These are phyloP conservation scores for Grifola frondosa DNA, from an alignment of 1,284 basidiomycete species.

Conservation along the genomic window DNA sequence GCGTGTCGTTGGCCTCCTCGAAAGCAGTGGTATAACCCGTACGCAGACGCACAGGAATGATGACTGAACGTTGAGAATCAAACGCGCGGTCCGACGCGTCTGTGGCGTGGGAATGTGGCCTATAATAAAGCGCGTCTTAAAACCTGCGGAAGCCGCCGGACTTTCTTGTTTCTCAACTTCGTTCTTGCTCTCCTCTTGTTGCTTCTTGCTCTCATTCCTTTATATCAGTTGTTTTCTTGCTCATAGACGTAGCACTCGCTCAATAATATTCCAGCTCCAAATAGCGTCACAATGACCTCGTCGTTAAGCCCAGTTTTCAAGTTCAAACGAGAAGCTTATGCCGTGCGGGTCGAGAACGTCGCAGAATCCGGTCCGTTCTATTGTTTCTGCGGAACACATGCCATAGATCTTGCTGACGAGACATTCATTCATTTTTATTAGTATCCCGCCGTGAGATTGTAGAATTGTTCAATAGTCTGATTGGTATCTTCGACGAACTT, in stretches of 20 bases:
- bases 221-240: conserved; percentile 15
- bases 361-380: conserved; percentile 37
- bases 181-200: conserved; percentile 19
- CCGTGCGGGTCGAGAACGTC: conserved; percentile 46
- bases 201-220: conserved; percentile 17
- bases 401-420: too few species aligned
- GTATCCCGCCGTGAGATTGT: conserved; percentile 50
- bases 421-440: conserved; percentile 18
- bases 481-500: conserved; percentile 39
- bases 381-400: conserved; percentile 1
- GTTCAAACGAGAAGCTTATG: conserved; percentile 35
- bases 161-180: conserved; percentile 23
- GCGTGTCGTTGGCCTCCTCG: too few species aligned
- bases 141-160: conserved; percentile 19
- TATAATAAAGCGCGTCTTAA: conserved; percentile 7
- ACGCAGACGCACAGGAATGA: too few species aligned
- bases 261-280: conserved; percentile 2
- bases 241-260: conserved; percentile 8
- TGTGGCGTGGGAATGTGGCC: conserved; percentile 25
- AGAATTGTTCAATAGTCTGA: conserved; percentile 55
- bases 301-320: conserved; percentile 33
- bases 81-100: conserved; percentile 14
- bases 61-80: too few species aligned
- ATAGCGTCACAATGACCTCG: conserved; percentile 23
- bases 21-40: too few species aligned